Conservation (phyloP, 2,329 filamentous ascomycete genomes). For the Cladosporium sp. region DNA sequence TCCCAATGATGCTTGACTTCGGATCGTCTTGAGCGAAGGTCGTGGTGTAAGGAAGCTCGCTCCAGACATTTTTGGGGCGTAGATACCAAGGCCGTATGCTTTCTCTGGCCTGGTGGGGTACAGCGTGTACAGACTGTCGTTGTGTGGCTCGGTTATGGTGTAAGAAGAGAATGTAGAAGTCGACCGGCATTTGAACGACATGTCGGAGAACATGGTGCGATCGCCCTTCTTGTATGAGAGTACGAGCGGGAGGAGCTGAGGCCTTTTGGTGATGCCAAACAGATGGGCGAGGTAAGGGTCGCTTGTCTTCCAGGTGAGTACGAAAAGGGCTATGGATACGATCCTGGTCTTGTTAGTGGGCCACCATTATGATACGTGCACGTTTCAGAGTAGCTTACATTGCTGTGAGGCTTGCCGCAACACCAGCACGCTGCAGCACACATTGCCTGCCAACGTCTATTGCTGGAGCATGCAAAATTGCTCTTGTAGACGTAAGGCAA, state of each 20-base stretch:
- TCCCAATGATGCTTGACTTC: conserved; percentile 18
- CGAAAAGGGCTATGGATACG: conserved; percentile 19
- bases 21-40: conserved; percentile 23
- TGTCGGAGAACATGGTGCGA: conserved; percentile 22
- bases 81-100: conserved; percentile 23
- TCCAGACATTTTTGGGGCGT: conserved; percentile 13
- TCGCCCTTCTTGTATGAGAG: conserved; percentile 19
- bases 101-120: conserved; percentile 16
- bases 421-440: conserved; percentile 23
- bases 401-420: conserved; percentile 21
- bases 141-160: conserved; percentile 12
- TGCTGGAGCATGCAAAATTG: background rate
- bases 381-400: conserved; percentile 17
- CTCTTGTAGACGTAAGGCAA: conserved; percentile 13
- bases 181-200: conserved; percentile 31
- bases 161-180: conserved; percentile 22
- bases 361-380: background rate
- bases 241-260: conserved; percentile 18
- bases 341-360: conserved; percentile 15
- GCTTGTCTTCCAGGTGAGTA: conserved; percentile 23
- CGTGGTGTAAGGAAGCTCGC: conserved; percentile 19
- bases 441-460: conserved; percentile 21
- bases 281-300: conserved; percentile 24
- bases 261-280: conserved; percentile 21
- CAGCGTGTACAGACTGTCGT: conserved; percentile 10